Evolutionary conservation across 805 yeast species (phyloP).

Genomic region (Allodekkera sacchari): DNA sequence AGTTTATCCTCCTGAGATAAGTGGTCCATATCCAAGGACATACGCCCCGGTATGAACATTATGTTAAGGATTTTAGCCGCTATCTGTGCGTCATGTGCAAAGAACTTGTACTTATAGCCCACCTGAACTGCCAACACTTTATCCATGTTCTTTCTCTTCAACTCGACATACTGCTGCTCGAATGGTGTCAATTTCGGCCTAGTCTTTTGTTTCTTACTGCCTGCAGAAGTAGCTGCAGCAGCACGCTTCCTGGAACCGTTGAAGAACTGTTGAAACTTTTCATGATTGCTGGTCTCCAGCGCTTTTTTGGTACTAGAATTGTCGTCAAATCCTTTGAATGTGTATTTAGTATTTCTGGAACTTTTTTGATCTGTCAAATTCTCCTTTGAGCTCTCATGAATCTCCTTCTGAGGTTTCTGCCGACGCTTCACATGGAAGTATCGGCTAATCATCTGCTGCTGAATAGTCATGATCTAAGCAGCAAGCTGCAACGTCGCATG

Average conservation of each 20-base stretch:
- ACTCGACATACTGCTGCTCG: constrained; percentile 65
- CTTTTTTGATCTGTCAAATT: too few relatives aligned
- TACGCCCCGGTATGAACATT: constrained; percentile 64
- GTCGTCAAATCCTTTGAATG: neutral
- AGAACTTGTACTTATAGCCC: constrained; percentile 86
- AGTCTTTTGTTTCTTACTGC: constrained; percentile 6
- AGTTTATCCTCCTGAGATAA: constrained; percentile 29
- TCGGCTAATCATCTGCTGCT: too few relatives aligned
- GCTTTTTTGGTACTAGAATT: neutral
- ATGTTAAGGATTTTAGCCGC: constrained; percentile 64
- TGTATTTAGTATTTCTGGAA: too few relatives aligned
- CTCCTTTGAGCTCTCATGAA: too few relatives aligned
- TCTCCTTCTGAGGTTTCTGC: too few relatives aligned
- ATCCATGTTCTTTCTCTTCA: constrained; percentile 55
- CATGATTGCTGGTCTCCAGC: neutral
- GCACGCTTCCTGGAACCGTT: too few relatives aligned
- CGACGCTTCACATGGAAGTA: too few relatives aligned
- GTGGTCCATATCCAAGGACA: constrained; percentile 41
- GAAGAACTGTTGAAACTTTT: too few relatives aligned
- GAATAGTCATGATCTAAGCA: too few relatives aligned
- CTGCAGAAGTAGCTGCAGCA: too few relatives aligned
- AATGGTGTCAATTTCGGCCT: constrained; percentile 63
- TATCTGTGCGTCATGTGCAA: constrained; percentile 71
- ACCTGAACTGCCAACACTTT: constrained; percentile 76
- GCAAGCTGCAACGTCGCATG: too few relatives aligned